Evolutionary conservation across 768 basidiomycete genomes (phyloP).

Genomic region (Termitomyces sp.): DNA sequence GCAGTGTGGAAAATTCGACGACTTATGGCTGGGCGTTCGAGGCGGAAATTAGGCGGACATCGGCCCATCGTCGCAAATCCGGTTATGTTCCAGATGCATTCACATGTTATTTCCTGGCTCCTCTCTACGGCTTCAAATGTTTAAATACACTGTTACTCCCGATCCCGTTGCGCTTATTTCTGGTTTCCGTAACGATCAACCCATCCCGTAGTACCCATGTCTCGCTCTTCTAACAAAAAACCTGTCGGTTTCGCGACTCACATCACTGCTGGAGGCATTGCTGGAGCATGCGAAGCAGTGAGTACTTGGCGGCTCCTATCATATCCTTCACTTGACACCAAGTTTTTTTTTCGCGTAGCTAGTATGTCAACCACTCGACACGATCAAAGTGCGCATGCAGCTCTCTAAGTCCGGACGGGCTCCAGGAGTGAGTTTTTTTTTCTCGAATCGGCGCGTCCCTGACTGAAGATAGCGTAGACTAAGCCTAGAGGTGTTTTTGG

Average conservation of each 20-base stretch:
- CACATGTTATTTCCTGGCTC: slow-evolving; percentile 16
- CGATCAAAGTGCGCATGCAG: slow-evolving; percentile 99
- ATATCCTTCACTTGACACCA: background rate
- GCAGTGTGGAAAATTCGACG: slow-evolving; percentile 12
- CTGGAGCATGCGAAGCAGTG: slow-evolving; percentile 91
- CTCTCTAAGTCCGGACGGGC: slow-evolving; percentile 73
- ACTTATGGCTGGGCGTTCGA: background rate
- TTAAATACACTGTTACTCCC: slow-evolving; percentile 2
- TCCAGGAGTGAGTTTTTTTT: slow-evolving; percentile 67
- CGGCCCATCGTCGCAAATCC: slow-evolving; percentile 6
- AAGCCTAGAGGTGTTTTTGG: slow-evolving; percentile 91
- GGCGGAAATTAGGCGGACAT: slow-evolving; percentile 4
- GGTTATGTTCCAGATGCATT: slow-evolving; percentile 20
- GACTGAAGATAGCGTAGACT: slow-evolving; percentile 44
- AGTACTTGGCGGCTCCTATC: slow-evolving; percentile 19
- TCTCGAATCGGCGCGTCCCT: background rate
- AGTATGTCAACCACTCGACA: slow-evolving; percentile 90
- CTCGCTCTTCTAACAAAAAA: slow-evolving; percentile 58
- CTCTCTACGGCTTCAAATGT: slow-evolving; percentile 6
- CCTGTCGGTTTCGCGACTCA: slow-evolving; percentile 85
- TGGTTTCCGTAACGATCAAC: slow-evolving; percentile 2
- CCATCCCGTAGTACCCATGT: slow-evolving; percentile 29
- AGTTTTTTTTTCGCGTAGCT: slow-evolving; percentile 35
- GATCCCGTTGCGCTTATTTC: slow-evolving; percentile 5
- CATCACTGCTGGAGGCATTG: slow-evolving; percentile 90